Evolutionary conservation across 108 stramenopile species (phyloP), one percentile per base, ranked within the genome.

Genomic region (Fragilaria crotonensis): DNA sequence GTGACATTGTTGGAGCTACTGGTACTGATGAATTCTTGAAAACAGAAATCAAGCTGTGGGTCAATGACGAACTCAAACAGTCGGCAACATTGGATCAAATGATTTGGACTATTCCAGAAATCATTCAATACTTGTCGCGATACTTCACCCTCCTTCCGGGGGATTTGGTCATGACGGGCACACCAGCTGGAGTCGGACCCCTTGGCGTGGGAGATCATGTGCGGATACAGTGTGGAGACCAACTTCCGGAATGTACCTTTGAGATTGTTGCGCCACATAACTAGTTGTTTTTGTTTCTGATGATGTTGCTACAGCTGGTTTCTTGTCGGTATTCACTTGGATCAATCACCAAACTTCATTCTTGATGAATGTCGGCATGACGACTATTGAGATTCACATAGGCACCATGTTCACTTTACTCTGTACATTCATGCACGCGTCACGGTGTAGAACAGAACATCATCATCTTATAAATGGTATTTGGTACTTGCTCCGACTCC

Each of bases 101-200:
- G 90, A 85, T 93, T 29, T 91, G 85, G 81, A 76, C 75, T 25
- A 67, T 90, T 46, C 83, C 87, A 19, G 89, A 95, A 69, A 84
- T 87, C 18, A 75, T 96, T 29, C 33, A 64, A 7, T 55, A 77
- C 48, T 63, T 94, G 20, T 89, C 85, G 9, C 20, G 67, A 30
- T 72, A 72, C 45, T 84, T 89, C 72, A 14, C 36, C 11, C 60
- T 92, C 33, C 56, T 71, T 50, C 61, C 72, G 20, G 95, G 95
- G 0, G 96, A 97, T 82, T 27, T 97, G 30, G 88, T 97, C 7
- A 71, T 94, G 62, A 96, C 96, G 11, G 96, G 96, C 26, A 97
- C 96, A 0, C 95, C 96, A 1, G 73, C 77, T 0, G 96, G 95
- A 20, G 96, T 97, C 11, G 84, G 82, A n/a, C 75, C 87, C 4